These are phyloP conservation scores for Filobasidium wieringae DNA, from an alignment of 768 basidiomycete species.

Conservation along the genomic window DNA sequence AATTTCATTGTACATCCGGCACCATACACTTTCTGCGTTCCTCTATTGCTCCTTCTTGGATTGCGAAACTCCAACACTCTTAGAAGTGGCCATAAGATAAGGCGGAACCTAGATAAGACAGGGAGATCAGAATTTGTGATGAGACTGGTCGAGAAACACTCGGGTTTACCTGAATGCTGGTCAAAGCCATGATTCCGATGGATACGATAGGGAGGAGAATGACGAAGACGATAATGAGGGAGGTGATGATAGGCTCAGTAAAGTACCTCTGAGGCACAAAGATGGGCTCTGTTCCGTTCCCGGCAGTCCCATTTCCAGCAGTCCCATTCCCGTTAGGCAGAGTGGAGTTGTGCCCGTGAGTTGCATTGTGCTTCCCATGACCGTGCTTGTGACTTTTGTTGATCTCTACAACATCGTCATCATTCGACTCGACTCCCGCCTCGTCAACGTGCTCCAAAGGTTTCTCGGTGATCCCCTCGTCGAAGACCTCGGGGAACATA, in stretches of 20 bases:
- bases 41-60: constrained; percentile 34
- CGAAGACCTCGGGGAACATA: not conserved
- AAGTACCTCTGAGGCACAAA: constrained; percentile 27
- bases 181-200: constrained; percentile 27
- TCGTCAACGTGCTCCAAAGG: not conserved
- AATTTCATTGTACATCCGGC: not conserved
- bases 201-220: constrained; percentile 29
- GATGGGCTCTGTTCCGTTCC: constrained; percentile 19
- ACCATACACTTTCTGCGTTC: not conserved
- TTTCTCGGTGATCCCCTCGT: not conserved
- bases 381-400: constrained; percentile 15
- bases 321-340: not conserved
- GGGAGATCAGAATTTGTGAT: not conserved
- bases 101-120: constrained; percentile 19
- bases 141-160: not conserved
- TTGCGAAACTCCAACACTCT: constrained; percentile 24
- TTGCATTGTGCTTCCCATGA: not conserved
- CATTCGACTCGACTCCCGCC: not conserved
- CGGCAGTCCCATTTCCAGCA: constrained; percentile 6
- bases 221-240: constrained; percentile 24
- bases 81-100: constrained; percentile 34
- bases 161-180: constrained; percentile 31
- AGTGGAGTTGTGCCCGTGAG: constrained; percentile 13
- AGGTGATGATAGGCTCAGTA: constrained; percentile 33
- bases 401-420: not conserved